Conservation (phyloP, 257 asterid species). For the Plantago major region DNA sequence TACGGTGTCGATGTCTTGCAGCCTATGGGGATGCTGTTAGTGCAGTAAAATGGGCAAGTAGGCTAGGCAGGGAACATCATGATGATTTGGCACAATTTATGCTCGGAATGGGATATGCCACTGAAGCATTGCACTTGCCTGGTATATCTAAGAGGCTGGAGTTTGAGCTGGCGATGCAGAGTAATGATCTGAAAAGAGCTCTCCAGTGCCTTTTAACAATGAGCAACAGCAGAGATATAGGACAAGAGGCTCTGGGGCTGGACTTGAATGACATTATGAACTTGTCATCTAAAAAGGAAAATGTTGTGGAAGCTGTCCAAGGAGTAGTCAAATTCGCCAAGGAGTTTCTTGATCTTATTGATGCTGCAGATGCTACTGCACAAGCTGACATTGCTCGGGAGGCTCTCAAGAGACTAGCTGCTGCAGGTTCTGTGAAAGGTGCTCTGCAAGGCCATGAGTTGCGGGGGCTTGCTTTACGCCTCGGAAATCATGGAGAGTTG, state of each 20-base stretch:
- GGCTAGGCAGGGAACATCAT: constrained; percentile 97
- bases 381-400: constrained; percentile 98
- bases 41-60: constrained; percentile 98
- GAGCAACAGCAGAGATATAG: constrained; percentile 98
- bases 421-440: constrained; percentile 97
- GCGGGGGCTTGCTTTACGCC: constrained; percentile 91
- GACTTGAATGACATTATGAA: constrained; percentile 87
- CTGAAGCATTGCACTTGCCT: constrained; percentile 98
- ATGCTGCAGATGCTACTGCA: constrained; percentile 99
- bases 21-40: constrained; percentile 99
- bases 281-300: constrained; percentile 77
- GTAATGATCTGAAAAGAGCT: constrained; percentile 88
- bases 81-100: constrained; percentile 97
- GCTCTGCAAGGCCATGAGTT: constrained; percentile 87
- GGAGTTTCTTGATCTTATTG: constrained; percentile 87
- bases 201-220: constrained; percentile 90
- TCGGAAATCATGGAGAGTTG: constrained; percentile 96
- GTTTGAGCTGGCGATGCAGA: constrained; percentile 95
- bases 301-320: constrained; percentile 92
- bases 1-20: constrained; percentile 96
- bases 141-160: constrained; percentile 96
- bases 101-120: constrained; percentile 99
- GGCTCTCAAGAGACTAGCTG: constrained; percentile 94
- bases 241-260: constrained; percentile 92
- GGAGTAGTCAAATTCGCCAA: constrained; percentile 91